phyloP scores from a whole-genome alignment of 495 filamentous ascomycete species.

The Penicillium paradoxum region DNA sequence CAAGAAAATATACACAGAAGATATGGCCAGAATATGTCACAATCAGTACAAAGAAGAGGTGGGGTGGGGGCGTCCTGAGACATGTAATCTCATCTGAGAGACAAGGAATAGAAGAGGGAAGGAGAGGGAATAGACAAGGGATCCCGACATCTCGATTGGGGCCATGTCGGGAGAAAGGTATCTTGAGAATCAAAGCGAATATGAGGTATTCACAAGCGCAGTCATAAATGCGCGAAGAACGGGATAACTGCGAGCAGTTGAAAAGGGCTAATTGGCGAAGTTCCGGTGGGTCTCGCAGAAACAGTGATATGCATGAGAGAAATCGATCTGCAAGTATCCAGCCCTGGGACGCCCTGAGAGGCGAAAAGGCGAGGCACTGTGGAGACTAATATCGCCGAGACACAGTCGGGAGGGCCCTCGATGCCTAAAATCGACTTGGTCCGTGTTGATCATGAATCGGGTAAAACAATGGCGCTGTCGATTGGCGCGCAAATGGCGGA shows the following conservation, averaged over 20 bases:
- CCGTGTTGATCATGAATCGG: constrained; percentile 6
- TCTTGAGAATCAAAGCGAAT: constrained; percentile 3
- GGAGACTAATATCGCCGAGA: constrained; percentile 12
- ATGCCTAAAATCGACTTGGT: constrained; percentile 1
- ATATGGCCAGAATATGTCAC: constrained; percentile 11
- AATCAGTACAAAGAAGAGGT: constrained; percentile 8
- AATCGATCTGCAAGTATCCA: constrained; percentile 1
- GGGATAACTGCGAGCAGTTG: not conserved
- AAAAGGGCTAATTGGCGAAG: not conserved
- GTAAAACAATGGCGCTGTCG: constrained; percentile 12
- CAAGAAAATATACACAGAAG: constrained; percentile 17
- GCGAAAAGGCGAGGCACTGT: constrained; percentile 3
- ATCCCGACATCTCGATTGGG: not conserved
- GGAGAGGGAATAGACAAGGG: not conserved
- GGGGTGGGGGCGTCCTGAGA: not conserved
- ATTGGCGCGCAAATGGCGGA: constrained; percentile 17
- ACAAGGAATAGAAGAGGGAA: not conserved
- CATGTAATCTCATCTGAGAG: not conserved
- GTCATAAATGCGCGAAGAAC: not conserved
- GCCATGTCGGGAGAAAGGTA: constrained; percentile 1
- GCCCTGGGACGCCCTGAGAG: not conserved
- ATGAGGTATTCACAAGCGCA: constrained; percentile 3
- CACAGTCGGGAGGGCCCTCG: constrained; percentile 13
- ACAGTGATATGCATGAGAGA: not conserved
- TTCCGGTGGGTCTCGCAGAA: not conserved